These are phyloP conservation scores for Prinsepia uniflora DNA, from an alignment of 306 rosid genomes.

Conservation along the genomic window DNA sequence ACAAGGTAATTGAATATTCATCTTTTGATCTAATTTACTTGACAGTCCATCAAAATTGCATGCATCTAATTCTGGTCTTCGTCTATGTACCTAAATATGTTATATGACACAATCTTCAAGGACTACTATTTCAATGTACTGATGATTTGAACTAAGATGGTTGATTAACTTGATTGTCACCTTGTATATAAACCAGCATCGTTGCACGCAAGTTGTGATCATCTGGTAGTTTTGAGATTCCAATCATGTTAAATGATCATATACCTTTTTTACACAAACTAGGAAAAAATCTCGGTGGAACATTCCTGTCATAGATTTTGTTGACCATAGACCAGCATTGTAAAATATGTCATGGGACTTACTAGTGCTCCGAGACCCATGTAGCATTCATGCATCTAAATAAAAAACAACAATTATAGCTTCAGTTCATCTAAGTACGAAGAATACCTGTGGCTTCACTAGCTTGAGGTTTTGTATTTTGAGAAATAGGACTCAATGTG, in stretches of 20 bases:
- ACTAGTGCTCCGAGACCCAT: neutral
- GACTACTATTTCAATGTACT: neutral
- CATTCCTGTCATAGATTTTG: neutral
- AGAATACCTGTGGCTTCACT: neutral
- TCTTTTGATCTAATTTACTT: slow-evolving; percentile 3
- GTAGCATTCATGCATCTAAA: neutral
- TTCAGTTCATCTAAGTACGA: neutral
- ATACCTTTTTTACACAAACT: too few species aligned
- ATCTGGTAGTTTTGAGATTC: neutral
- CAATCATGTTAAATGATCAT: too few species aligned
- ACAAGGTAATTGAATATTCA: slow-evolving; percentile 47
- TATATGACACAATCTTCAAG: neutral
- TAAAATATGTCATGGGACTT: neutral
- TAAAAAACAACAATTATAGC: neutral
- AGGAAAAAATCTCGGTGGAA: too few species aligned
- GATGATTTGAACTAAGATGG: neutral
- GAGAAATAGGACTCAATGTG: neutral
- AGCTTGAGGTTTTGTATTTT: neutral
- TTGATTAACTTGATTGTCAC: neutral
- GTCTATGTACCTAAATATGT: neutral
- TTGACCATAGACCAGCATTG: neutral
- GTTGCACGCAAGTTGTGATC: neutral
- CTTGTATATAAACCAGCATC: neutral
- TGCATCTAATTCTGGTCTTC: neutral
- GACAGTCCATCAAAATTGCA: neutral